Percentiles rank a stretch among this genome's conserved stretches.
Evolutionary conservation across 768 basidiomycete species (phyloP).

Genomic region (Amanita muscaria): DNA sequence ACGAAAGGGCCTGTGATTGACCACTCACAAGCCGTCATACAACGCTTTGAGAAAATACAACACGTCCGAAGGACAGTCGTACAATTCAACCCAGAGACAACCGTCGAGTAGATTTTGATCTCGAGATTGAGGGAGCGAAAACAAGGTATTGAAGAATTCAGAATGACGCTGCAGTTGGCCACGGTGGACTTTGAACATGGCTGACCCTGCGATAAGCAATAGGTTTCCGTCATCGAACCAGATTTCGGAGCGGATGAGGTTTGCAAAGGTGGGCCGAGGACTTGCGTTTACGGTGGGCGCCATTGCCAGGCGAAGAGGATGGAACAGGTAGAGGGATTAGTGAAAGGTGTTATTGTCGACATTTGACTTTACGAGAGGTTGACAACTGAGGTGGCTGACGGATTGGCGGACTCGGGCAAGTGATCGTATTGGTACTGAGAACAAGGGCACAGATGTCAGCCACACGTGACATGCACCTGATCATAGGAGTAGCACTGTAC

Average conservation of each 20-base stretch:
- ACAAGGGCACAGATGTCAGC: too few relatives aligned
- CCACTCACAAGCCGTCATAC: constrained; percentile 69
- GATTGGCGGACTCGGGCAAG: too few relatives aligned
- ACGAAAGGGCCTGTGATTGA: too few relatives aligned
- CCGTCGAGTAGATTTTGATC: constrained; percentile 46
- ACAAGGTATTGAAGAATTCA: constrained; percentile 64
- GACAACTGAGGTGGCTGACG: too few relatives aligned
- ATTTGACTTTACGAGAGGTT: background rate
- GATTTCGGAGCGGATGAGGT: constrained; percentile 45
- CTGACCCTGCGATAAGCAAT: constrained; percentile 45
- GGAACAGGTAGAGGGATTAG: background rate
- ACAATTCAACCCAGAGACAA: constrained; percentile 48
- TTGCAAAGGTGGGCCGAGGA: constrained; percentile 8
- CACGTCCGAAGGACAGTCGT: constrained; percentile 61
- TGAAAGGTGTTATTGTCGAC: background rate
- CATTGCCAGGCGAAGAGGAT: background rate
- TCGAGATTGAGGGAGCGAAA: constrained; percentile 38
- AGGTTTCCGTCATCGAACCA: constrained; percentile 73
- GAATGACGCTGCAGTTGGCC: constrained; percentile 71
- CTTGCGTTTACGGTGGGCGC: background rate
- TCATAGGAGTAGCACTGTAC: too few relatives aligned
- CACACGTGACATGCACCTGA: too few relatives aligned
- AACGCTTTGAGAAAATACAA: constrained; percentile 58
- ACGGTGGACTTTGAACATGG: constrained; percentile 66
- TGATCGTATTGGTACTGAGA: too few relatives aligned